A percentile compares a stretch with the other conserved stretches of the same genome.
These are phyloP conservation scores for Aspergillus proliferans DNA, from an alignment of 2,329 filamentous ascomycete genomes.

Conservation along the genomic window DNA sequence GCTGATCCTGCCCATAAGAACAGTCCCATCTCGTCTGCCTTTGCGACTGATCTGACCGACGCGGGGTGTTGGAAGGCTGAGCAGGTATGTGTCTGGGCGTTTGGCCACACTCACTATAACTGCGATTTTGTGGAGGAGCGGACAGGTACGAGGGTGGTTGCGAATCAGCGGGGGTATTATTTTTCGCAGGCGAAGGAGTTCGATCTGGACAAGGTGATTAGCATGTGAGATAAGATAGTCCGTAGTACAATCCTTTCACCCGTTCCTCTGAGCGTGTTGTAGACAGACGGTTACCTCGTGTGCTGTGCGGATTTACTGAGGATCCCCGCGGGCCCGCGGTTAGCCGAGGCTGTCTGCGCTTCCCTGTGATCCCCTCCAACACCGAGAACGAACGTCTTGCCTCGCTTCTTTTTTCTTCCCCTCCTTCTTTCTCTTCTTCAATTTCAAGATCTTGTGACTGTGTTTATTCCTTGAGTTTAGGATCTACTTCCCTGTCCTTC, in stretches of 20 bases:
- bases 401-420: not conserved
- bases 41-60: slow-evolving; percentile 37
- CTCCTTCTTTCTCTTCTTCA: slow-evolving; percentile 5
- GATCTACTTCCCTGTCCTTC: not conserved
- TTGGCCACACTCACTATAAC: slow-evolving; percentile 47
- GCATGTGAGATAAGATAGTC: slow-evolving; percentile 3
- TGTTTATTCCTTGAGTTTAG: not conserved
- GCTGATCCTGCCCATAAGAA: slow-evolving; percentile 26
- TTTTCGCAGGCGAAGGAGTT: slow-evolving; percentile 34
- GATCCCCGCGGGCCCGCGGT: slow-evolving; percentile 5
- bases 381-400: not conserved
- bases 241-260: not conserved
- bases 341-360: slow-evolving; percentile 14
- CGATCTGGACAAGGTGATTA: slow-evolving; percentile 23
- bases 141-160: slow-evolving; percentile 29
- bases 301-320: not conserved
- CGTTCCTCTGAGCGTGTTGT: not conserved
- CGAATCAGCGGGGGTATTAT: slow-evolving; percentile 40
- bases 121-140: slow-evolving; percentile 31
- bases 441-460: not conserved
- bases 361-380: slow-evolving; percentile 6
- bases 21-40: slow-evolving; percentile 32
- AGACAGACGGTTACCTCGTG: not conserved
- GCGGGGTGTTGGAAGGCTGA: slow-evolving; percentile 35
- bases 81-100: slow-evolving; percentile 41